Base-by-base conservation (phyloP, 768 basidiomycete genomes). In the Mycena capillaripes region DNA sequence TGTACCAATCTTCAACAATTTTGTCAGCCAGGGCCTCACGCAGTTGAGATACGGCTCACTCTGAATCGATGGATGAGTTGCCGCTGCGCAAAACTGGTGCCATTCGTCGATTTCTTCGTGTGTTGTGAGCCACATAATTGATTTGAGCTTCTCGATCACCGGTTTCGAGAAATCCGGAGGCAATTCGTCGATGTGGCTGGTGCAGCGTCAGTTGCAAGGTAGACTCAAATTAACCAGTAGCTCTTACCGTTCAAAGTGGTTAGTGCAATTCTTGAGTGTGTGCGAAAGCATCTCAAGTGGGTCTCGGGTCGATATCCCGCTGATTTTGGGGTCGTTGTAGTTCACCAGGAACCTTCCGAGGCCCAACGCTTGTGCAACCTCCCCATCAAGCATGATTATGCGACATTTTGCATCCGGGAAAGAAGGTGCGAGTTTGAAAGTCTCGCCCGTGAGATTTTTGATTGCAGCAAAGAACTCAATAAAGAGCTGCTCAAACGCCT, bases 111-210 rank as follows among this genome's bases (percentile, higher is more conserved):
- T 74, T 11, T 76, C 78, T 14, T 61, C 66, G 7, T 75, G 36
- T 2, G 63, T 72, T 2, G 12, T 1, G 3, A 77, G 70, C 4
- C 68, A 48, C 21, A 56, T 62, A 50, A 76, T 77, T 4, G 55
- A 42, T 53, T 79, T 79, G 6, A 79, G 64, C 1, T 71, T 72
- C 16, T 30, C 5, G 34, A 77, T 68, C 2, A 58, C 57, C 1
- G 75, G 44, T 12, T 52, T 46, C 3, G 70, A 23, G n/a, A 77
- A 52, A 17, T 61, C 32, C 9, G 6, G 27, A 2, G 74, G 58
- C 1, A 79, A 59, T 55, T 75, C 72, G 30, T 79, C 75, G 32
- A 76, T 75, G 30, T 77, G 77, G 30, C 76, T 79, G 7, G 12
- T 4, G 55, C 30, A 7, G n/a, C 3, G 19, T 56, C 27, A 34